Evolutionary conservation across 805 yeast genomes (phyloP).

Genomic region (Kregervanrija delftensis): DNA sequence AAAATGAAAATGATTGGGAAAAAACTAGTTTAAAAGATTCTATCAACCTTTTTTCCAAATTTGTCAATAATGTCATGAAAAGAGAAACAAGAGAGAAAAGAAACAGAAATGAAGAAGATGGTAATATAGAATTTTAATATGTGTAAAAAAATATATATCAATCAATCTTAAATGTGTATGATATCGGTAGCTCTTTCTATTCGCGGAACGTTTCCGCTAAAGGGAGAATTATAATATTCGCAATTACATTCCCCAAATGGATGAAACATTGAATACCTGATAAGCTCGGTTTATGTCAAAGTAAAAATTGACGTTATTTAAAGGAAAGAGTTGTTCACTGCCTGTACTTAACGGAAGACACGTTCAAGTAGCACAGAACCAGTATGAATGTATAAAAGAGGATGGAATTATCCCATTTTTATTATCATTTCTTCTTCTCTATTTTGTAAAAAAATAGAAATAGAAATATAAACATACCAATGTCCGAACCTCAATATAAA

Average conservation of each 20-base stretch:
- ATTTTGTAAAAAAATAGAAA: neutral
- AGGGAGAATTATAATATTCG: neutral
- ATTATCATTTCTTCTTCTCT: no score
- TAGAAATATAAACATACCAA: neutral
- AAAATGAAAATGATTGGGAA: slow-evolving; percentile 55
- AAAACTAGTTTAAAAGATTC: slow-evolving; percentile 68
- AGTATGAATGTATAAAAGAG: no score
- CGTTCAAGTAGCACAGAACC: no score
- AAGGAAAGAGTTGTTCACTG: no score
- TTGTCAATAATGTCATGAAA: slow-evolving; percentile 49
- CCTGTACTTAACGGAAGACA: no score
- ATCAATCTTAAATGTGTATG: no score
- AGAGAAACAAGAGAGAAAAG: slow-evolving; percentile 43
- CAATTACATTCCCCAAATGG: neutral
- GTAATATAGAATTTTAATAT: slow-evolving; percentile 16
- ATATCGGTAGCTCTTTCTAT: no score
- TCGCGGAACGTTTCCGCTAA: no score
- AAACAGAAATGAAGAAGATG: slow-evolving; percentile 23
- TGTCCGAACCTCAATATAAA: slow-evolving; percentile 33
- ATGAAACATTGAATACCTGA: neutral
- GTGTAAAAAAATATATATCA: no score
- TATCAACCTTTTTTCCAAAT: slow-evolving; percentile 56
- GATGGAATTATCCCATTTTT: no score
- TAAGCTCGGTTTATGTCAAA: no score
- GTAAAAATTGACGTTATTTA: no score